phyloP scores from a whole-genome alignment of 2,329 filamentous ascomycete genomes.

The Talaromyces sp. region DNA sequence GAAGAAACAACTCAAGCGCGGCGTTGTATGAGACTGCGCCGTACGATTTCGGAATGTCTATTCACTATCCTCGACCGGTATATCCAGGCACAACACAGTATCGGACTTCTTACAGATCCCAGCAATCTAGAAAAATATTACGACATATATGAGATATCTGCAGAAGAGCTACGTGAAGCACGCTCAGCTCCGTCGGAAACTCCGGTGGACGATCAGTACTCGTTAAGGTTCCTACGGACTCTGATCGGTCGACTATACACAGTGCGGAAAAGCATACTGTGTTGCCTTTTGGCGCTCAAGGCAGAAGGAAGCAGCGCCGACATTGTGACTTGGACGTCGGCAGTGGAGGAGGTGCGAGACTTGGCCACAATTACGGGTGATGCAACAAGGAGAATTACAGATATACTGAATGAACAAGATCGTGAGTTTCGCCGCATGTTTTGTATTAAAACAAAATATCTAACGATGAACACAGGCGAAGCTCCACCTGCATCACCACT shows the following conservation, averaged over 20 bases:
- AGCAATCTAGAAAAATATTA: conserved; percentile 87
- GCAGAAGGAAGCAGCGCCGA: conserved; percentile 74
- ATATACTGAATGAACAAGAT: conserved; percentile 74
- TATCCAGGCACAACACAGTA: conserved; percentile 61
- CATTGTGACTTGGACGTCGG: conserved; percentile 71
- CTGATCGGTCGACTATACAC: conserved; percentile 76
- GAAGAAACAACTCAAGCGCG: conserved; percentile 77
- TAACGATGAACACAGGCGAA: conserved; percentile 26
- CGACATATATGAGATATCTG: conserved; percentile 78
- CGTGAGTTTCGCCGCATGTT: conserved; percentile 46
- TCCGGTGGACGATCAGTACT: conserved; percentile 72
- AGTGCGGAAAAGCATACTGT: conserved; percentile 78
- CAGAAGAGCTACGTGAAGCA: conserved; percentile 68
- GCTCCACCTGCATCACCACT: conserved; percentile 51
- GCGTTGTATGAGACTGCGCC: conserved; percentile 75
- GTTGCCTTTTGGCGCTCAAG: conserved; percentile 82
- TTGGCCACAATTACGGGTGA: conserved; percentile 59
- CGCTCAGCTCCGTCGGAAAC: conserved; percentile 58
- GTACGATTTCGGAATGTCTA: conserved; percentile 67
- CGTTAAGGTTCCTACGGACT: conserved; percentile 74
- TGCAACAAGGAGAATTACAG: conserved; percentile 62
- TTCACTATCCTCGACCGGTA: conserved; percentile 67
- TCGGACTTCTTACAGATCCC: conserved; percentile 71
- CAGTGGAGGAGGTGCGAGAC: conserved; percentile 67
- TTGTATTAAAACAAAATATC: neutral